These are phyloP conservation scores for Suillus sp. DNA, from an alignment of 768 basidiomycete species.

Conservation along the genomic window DNA sequence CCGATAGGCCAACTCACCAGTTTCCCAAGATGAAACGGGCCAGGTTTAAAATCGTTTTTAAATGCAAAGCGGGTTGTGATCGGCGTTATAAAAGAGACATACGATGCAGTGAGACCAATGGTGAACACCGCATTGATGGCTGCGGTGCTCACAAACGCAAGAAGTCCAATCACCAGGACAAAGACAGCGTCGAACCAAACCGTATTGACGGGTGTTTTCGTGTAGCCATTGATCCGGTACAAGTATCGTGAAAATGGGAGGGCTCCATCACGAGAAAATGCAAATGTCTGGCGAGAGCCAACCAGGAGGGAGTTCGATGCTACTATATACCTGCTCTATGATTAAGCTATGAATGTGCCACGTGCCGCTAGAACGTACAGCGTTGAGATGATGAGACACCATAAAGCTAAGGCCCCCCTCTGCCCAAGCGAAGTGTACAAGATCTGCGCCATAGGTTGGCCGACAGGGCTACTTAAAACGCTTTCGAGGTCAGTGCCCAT, in stretches of 20 bases:
- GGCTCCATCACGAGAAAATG: conserved; percentile 3
- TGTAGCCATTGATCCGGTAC: conserved; percentile 6
- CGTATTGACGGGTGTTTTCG: neutral
- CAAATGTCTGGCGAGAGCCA: conserved; percentile 6
- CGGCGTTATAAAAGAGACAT: neutral
- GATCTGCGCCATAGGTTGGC: conserved; percentile 1
- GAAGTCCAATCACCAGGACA: neutral
- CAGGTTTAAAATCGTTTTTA: conserved; percentile 1
- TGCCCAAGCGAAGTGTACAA: neutral
- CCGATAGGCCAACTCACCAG: neutral
- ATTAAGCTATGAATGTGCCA: neutral
- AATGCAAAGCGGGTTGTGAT: neutral
- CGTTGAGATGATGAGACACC: conserved; percentile 3
- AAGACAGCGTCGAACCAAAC: neutral
- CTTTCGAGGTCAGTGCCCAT: neutral
- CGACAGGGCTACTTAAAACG: neutral
- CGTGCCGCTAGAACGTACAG: neutral
- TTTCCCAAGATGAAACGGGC: conserved; percentile 3
- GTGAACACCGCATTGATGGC: conserved; percentile 5
- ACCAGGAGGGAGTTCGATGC: conserved; percentile 4
- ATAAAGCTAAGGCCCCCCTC: neutral
- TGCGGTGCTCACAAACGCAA: conserved; percentile 2
- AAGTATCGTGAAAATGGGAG: conserved; percentile 1
- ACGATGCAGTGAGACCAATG: neutral
- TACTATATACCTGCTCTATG: neutral